Base-by-base conservation (phyloP, 352 stramenopile genomes). In the Phytophthora foliorum region DNA sequence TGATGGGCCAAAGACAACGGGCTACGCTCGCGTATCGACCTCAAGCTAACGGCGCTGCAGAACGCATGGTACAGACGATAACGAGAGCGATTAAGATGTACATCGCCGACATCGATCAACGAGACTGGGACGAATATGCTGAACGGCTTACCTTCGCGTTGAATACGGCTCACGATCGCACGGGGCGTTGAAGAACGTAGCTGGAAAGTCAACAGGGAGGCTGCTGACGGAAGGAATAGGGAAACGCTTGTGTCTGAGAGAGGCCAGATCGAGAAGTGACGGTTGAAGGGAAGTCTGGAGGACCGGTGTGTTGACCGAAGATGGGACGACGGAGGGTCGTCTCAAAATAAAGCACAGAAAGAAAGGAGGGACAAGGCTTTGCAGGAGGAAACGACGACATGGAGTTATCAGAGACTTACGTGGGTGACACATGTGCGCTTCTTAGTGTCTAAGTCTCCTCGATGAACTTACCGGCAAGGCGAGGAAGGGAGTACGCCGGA, bases 101-200 rank as follows among this genome's bases (percentile, higher is more conserved):
- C 25, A 53, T 75, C 19, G n/a, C 29, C 0, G 69, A 77, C n/a
- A 19, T 46, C 27, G 36, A 46, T 13, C 70, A 74, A 32, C 16
- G 46, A 0, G 70, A 78, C 25, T 78, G 70, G 56, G 65, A 74
- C 39, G 60, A 74, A n/a, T 78, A 78, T n/a, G 70, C 70, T 0
- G 65, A 71, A 22, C 31, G 62, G 39, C 19, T 72, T 1, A 62
- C 60, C 3, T 72, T 77, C 27, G 69, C 74, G 11, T 34, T 81
- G 0, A 81, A 74, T 2, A 50, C 66, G 3, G 13, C 57, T 0
- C 24, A 52, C 2, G 48, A 66, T 57, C 32, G 32, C 10, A 38
- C 32, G 32, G n/a, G n/a, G n/a, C n/a, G n/a, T n/a, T n/a, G n/a
- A n/a, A n/a, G n/a, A n/a, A n/a, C n/a, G n/a, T n/a, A n/a, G n/a